Evolutionary conservation across 192 early-diverging fungal species (phyloP).

Genomic region (Glomus cerebriforme): DNA sequence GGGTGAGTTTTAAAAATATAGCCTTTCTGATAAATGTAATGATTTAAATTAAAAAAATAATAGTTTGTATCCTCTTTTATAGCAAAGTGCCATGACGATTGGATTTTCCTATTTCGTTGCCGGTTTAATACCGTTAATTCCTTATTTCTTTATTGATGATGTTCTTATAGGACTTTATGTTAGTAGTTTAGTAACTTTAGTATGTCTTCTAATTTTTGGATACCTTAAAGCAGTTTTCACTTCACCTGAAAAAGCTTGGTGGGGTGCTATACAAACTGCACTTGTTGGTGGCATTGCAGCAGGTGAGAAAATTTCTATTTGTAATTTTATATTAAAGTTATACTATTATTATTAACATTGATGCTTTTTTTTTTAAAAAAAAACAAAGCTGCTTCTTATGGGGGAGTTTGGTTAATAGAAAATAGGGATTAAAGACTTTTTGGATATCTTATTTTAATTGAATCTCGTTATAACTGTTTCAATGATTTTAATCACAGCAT

Average conservation of each 20-base stretch:
- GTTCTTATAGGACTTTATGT: slow-evolving; percentile 45
- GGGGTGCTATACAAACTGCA: slow-evolving; percentile 50
- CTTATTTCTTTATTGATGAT: slow-evolving; percentile 53
- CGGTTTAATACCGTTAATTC: slow-evolving; percentile 63
- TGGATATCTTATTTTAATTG: too few relatives aligned
- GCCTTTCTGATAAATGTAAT: too few relatives aligned
- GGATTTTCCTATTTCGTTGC: slow-evolving; percentile 64
- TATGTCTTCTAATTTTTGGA: slow-evolving; percentile 61
- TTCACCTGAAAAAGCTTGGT: slow-evolving; percentile 41
- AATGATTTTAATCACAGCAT: too few relatives aligned
- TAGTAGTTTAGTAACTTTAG: slow-evolving; percentile 53
- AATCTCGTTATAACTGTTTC: too few relatives aligned
- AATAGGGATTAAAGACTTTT: too few relatives aligned
- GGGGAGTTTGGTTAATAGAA: too few relatives aligned
- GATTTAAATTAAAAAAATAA: too few relatives aligned
- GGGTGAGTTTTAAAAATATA: slow-evolving; percentile 37
- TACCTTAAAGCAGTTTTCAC: slow-evolving; percentile 55
- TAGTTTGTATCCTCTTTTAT: neutral
- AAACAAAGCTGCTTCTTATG: too few relatives aligned
- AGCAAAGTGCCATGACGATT: slow-evolving; percentile 59
- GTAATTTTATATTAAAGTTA: too few relatives aligned
- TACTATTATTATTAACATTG: too few relatives aligned
- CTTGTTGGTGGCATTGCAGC: slow-evolving; percentile 53
- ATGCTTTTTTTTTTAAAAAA: too few relatives aligned
- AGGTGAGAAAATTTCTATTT: slow-evolving; percentile 6